Base-by-base conservation (phyloP, 1,284 basidiomycete species). In the Fomitopsis betulina region DNA sequence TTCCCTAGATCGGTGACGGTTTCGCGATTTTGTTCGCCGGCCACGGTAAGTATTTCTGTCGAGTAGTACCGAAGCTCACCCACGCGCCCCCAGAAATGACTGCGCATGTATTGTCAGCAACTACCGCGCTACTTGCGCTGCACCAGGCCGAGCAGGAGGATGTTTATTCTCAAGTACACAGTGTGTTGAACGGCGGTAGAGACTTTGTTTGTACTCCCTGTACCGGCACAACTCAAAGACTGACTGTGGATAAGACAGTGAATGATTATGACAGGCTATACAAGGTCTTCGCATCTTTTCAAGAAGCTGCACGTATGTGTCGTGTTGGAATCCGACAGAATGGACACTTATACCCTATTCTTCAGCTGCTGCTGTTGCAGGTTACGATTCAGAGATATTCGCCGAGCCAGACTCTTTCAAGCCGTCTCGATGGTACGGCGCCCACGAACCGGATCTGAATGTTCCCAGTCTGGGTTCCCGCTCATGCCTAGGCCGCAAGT, bases 371-470 rank as follows among this genome's bases (percentile, higher is more conserved):
- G 65, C 5, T 23, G 9, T 15, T 17, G 30, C 55, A 71, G 58
- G 57, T 25, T 52, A 60, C 40, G 55, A 73, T 56, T 63, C 70
- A 5, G 54, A 63, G 7, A 54, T 62, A 30, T 72, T 68, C 59
- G 60, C 67, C 5, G 67, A 73, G 7, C 70, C 72, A 10, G 59
- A 66, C 21, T 59, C 59, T 27, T 73, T 68, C 60, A 57, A 66
- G 27, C 72, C 72, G 8, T 66, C 65, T 5, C 61, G 72, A 30
- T 74, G 72, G 72, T 68, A 70, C 49, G 61, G 59, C 5, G 58
- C 60, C 7, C 42, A 56, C 7, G 64, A 64, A n/a, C 60, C 60
- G 55, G 63, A 68, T 21, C 39, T 68, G 35, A 55, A 57, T 19
- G 58, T 62, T 54, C 67, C 70, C 55, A 58, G 59, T 23, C 17